Evolutionary conservation across 2,329 filamentous ascomycete species (phyloP).

Genomic region (Phialophora chinensis): DNA sequence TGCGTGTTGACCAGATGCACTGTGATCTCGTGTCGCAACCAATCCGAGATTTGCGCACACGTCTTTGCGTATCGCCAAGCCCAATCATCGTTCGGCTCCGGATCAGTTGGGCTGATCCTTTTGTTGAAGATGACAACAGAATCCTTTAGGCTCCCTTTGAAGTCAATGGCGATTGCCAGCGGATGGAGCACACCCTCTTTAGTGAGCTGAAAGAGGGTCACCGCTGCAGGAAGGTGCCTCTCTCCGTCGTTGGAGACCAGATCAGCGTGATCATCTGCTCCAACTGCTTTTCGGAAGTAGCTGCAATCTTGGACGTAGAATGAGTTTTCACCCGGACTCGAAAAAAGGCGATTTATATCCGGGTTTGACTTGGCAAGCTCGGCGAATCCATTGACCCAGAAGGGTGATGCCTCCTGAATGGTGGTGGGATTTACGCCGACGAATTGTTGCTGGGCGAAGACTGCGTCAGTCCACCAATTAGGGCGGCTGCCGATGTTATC

Average conservation of each 20-base stretch:
- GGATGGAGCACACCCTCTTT: constrained; percentile 56
- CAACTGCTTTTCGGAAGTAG: constrained; percentile 51
- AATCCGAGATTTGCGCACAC: constrained; percentile 56
- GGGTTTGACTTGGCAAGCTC: constrained; percentile 45
- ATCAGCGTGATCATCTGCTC: constrained; percentile 41
- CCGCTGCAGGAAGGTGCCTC: constrained; percentile 49
- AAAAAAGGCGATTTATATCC: constrained; percentile 45
- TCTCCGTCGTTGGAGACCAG: constrained; percentile 43
- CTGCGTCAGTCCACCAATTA: constrained; percentile 54
- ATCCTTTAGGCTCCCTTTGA: constrained; percentile 47
- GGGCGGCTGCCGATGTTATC: constrained; percentile 40
- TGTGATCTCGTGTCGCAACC: constrained; percentile 56
- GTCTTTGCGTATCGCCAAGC: constrained; percentile 61
- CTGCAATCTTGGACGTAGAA: constrained; percentile 55
- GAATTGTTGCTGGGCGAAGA: constrained; percentile 55
- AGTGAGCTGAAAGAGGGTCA: constrained; percentile 53
- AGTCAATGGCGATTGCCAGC: constrained; percentile 57
- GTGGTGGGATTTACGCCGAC: constrained; percentile 55
- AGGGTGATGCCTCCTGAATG: constrained; percentile 51
- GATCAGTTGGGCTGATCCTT: constrained; percentile 43
- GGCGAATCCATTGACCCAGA: constrained; percentile 47
- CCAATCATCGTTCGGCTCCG: constrained; percentile 54
- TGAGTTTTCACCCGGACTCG: constrained; percentile 38
- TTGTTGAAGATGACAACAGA: constrained; percentile 60
- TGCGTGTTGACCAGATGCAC: constrained; percentile 56